Conservation (phyloP, 306 rosid genomes). For the Malus domestica region ASM211411v1 NC_041791.1:29247001-29247500, state of each 20-base stretch:
- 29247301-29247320: slow-evolving; percentile 65
- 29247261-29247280: slow-evolving; percentile 48
- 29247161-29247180: slow-evolving; percentile 20
- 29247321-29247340: slow-evolving; percentile 39
- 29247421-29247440: slow-evolving; percentile 94
- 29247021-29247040: slow-evolving; percentile 1
- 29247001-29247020: slow-evolving; percentile 18
- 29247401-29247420: slow-evolving; percentile 93
- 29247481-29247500: slow-evolving; percentile 44
- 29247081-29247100: slow-evolving; percentile 37
- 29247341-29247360: slow-evolving; percentile 69
- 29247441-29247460: slow-evolving; percentile 76
- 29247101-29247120: slow-evolving; percentile 36
- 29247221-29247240: slow-evolving; percentile 42
- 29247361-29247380: slow-evolving; percentile 82
- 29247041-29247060: slow-evolving; percentile 13
- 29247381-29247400: slow-evolving; percentile 76
- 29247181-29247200: slow-evolving; percentile 36
- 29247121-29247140: slow-evolving; percentile 34
- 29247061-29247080: slow-evolving; percentile 25
- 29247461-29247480: slow-evolving; percentile 60
- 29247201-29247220: slow-evolving; percentile 61
- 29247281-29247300: slow-evolving; percentile 84
- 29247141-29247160: slow-evolving; percentile 43
- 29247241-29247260: slow-evolving; percentile 35